Evolutionary conservation across 1,284 basidiomycete species (phyloP), one percentile per base, ranked within the genome.

Genomic region (Gomphus bonarii): DNA sequence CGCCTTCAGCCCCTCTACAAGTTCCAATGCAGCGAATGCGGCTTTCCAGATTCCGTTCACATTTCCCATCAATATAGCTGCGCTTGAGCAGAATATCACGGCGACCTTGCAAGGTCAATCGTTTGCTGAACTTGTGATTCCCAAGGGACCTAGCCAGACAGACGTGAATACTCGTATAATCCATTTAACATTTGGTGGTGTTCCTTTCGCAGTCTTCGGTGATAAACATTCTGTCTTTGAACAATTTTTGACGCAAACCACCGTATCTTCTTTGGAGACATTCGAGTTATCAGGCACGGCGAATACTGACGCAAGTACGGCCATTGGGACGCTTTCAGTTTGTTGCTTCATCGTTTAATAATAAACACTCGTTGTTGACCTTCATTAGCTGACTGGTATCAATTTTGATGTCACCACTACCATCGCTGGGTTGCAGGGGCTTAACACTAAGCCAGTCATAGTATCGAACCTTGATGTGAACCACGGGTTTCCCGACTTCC

Each of bases 21-120:
- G 80, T 60, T 85, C 82, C 58, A 75, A 75, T 59, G 73, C 77
- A 53, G 82, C 84, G 0, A 75, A 76, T 20, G 82, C 82, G 0
- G 70, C 78, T 2, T 88, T 90, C 72, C 77, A 74, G 48, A 69
- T 89, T 10, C 87, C 87, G 2, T 90, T 89, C 65, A 74, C 66
- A 31, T 88, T 90, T 72, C 84, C 87, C 0, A 61, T 89, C 54
- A 80, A 88, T 64, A 83, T 89, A 60, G 73, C 73, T 18, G 74
- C 80, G 3, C 67, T 87, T 52, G 75, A 79, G 57, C 82, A 84
- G 68, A 81, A 79, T 46, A 79, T 88, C 61, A 80, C 76, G 0
- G 72, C 84, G 46, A 76, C 75, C 28, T 78, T 76, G 61, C 66
- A 79, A 20, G 80, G 78, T 8, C 70, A 74, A 55, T 71, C 78